Conservation (phyloP, 2,329 filamentous ascomycete genomes). For the Phyllosticta citrichinensis region DNA sequence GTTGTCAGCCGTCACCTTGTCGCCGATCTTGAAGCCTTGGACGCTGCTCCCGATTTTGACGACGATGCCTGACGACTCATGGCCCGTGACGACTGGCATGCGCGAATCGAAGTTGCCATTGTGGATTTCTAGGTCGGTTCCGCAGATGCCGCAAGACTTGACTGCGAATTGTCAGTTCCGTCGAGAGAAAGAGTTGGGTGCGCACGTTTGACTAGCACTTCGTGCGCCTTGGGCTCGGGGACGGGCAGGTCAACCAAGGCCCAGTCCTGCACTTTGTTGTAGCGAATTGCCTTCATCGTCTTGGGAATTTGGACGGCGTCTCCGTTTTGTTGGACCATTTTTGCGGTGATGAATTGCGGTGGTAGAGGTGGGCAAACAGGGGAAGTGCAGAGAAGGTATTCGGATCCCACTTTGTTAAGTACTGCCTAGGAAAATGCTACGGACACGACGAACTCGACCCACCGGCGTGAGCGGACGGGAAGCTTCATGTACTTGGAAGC, state of each 20-base stretch:
- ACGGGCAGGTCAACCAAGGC: slow-evolving; percentile 11
- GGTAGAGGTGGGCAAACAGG: too few species aligned
- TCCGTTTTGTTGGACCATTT: not conserved
- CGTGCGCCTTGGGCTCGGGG: slow-evolving; percentile 9
- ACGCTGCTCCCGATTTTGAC: slow-evolving; percentile 50
- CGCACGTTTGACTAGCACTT: slow-evolving; percentile 9
- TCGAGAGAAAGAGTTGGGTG: not conserved
- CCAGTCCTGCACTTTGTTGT: slow-evolving; percentile 12
- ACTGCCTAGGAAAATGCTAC: not conserved
- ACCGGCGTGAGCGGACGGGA: not conserved
- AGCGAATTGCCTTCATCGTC: slow-evolving; percentile 12
- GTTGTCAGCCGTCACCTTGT: slow-evolving; percentile 53
- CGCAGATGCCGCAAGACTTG: slow-evolving; percentile 12
- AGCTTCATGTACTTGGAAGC: not conserved
- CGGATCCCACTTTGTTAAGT: not conserved
- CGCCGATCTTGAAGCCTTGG: slow-evolving; percentile 47
- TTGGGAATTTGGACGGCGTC: slow-evolving; percentile 1
- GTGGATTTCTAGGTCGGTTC: slow-evolving; percentile 46
- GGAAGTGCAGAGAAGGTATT: too few species aligned
- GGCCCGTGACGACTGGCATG: slow-evolving; percentile 32
- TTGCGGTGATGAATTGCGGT: not conserved
- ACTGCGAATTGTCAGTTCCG: not conserved
- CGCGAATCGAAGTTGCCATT: slow-evolving; percentile 53
- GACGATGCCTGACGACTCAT: slow-evolving; percentile 58
- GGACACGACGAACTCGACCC: not conserved